A percentile compares a stretch with the other conserved stretches of the same genome.
Conservation (phyloP, 164 flowering plant species). For the Tetracentron sinense region DNA sequence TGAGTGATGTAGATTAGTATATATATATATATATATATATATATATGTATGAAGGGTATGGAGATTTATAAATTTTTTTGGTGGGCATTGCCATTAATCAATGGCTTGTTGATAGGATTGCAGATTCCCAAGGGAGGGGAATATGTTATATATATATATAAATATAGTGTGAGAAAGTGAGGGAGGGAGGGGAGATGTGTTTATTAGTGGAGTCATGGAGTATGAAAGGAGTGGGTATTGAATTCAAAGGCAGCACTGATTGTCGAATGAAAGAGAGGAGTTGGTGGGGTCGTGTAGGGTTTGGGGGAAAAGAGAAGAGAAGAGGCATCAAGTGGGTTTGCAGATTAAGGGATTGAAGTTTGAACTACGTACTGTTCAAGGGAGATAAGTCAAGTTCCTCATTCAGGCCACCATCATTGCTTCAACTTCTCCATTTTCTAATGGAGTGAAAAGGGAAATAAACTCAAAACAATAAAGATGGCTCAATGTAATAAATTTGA, state of each 20-base stretch:
- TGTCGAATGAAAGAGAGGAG: conserved; percentile 18
- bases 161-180: conserved; percentile 23
- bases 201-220: conserved; percentile 35
- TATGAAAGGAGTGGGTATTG: conserved; percentile 33
- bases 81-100: conserved; percentile 38
- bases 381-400: conserved; percentile 28
- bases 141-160: conserved; percentile 26
- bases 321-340: conserved; percentile 4
- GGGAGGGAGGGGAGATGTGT: conserved; percentile 9
- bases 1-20: conserved; percentile 29
- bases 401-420: conserved; percentile 26
- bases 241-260: conserved; percentile 55
- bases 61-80: conserved; percentile 20
- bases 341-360: conserved; percentile 21
- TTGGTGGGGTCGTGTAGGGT: conserved; percentile 42
- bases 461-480: conserved; percentile 2
- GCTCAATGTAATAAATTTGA: conserved; percentile 9
- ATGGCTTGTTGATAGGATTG: conserved; percentile 36
- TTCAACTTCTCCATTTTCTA: conserved; percentile 1
- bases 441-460: neutral
- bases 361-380: conserved; percentile 23
- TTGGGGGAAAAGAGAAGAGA: neutral
- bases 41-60: conserved; percentile 13
- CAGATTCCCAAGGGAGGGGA: conserved; percentile 87
- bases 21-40: neutral